Conservation (phyloP, 495 filamentous ascomycete species). For the Neurospora sp. region DNA sequence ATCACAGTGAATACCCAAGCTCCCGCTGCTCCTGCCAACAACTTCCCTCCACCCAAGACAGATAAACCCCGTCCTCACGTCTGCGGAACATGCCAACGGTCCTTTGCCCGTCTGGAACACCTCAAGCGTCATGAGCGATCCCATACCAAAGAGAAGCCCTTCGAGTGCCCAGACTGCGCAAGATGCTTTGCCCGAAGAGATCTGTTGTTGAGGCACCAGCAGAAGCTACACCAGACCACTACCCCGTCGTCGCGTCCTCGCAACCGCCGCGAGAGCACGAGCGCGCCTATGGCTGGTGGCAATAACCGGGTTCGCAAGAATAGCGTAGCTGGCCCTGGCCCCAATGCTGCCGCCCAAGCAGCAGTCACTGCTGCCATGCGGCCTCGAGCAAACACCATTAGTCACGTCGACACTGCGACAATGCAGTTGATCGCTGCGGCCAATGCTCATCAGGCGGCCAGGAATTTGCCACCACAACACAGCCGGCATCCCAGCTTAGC, state of each 20-base stretch:
- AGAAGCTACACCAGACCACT: slow-evolving; percentile 97
- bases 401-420: slow-evolving; percentile 74
- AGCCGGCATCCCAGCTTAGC: slow-evolving; percentile 57
- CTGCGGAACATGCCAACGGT: slow-evolving; percentile 84
- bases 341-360: slow-evolving; percentile 33
- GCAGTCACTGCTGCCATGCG: slow-evolving; percentile 52
- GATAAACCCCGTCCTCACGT: slow-evolving; percentile 96
- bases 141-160: slow-evolving; percentile 98
- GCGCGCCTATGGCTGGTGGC: slow-evolving; percentile 48
- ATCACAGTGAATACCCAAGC: slow-evolving; percentile 42
- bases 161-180: slow-evolving; percentile 92
- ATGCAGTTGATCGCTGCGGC: slow-evolving; percentile 59
- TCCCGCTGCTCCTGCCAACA: slow-evolving; percentile 19
- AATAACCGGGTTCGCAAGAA: slow-evolving; percentile 79
- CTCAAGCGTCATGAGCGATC: slow-evolving; percentile 97
- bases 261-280: slow-evolving; percentile 82
- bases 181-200: slow-evolving; percentile 93
- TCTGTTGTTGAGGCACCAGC: slow-evolving; percentile 87
- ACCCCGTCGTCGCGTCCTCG: slow-evolving; percentile 81
- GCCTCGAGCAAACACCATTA: slow-evolving; percentile 92
- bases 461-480: slow-evolving; percentile 44
- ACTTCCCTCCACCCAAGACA: slow-evolving; percentile 74
- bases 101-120: slow-evolving; percentile 92
- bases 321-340: slow-evolving; percentile 56
- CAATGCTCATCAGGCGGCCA: slow-evolving; percentile 34